Percentiles rank a stretch among this genome's conserved stretches.
phyloP scores from a whole-genome alignment of 495 filamentous ascomycete species.

The Hypomontagnella submonticulosa region DNA sequence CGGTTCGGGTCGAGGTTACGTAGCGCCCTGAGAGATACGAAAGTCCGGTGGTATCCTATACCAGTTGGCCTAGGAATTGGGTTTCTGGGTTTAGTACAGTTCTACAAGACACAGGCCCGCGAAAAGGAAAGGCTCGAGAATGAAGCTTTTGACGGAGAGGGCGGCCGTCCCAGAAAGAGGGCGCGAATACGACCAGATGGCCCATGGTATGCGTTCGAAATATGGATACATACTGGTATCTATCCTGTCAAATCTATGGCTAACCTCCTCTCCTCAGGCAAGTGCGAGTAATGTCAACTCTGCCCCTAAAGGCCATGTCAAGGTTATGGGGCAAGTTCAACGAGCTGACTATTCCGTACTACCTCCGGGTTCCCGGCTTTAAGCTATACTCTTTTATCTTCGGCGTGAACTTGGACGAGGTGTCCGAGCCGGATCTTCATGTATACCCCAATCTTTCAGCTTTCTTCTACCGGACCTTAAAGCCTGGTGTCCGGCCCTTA shows the following conservation, averaged over 20 bases:
- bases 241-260: slow-evolving; percentile 8
- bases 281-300: slow-evolving; percentile 94
- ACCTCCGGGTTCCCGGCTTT: slow-evolving; percentile 93
- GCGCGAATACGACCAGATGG: slow-evolving; percentile 83
- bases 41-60: slow-evolving; percentile 95
- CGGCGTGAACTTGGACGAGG: slow-evolving; percentile 90
- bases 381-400: slow-evolving; percentile 92
- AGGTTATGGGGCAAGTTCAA: slow-evolving; percentile 96
- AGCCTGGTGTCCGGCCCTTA: slow-evolving; percentile 87
- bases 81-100: slow-evolving; percentile 84
- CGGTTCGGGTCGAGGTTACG: slow-evolving; percentile 53
- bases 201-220: slow-evolving; percentile 72
- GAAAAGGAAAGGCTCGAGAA: slow-evolving; percentile 65
- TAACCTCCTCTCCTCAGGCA: slow-evolving; percentile 66
- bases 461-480: slow-evolving; percentile 96
- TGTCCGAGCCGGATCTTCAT: slow-evolving; percentile 86
- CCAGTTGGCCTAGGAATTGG: slow-evolving; percentile 89
- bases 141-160: slow-evolving; percentile 57
- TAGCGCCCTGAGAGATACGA: slow-evolving; percentile 69
- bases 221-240: not conserved
- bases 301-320: slow-evolving; percentile 93
- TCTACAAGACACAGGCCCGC: slow-evolving; percentile 77
- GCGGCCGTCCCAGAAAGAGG: slow-evolving; percentile 67
- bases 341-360: slow-evolving; percentile 89
- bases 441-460: slow-evolving; percentile 91